A percentile compares a stretch with the other conserved stretches of the same genome.
Conservation (phyloP, 176 grass and related monocot genomes). For the Cocos nucifera region DNA sequence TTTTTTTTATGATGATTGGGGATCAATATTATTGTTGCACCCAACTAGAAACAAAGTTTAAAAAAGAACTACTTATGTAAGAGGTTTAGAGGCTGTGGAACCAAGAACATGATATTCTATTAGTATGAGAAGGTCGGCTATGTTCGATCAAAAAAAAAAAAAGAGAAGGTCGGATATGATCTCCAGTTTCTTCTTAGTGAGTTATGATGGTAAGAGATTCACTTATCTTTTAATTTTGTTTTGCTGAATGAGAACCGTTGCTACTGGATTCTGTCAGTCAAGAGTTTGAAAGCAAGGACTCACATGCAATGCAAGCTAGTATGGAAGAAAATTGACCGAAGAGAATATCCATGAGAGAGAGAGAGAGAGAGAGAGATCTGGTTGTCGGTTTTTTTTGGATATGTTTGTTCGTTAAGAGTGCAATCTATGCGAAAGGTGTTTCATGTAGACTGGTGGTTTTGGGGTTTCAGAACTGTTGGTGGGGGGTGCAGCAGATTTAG, state of each 20-base stretch:
- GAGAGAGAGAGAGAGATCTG: neutral
- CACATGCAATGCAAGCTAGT: neutral
- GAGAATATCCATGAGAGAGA: neutral
- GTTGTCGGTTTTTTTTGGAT: too few species aligned
- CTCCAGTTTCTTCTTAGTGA: too few species aligned
- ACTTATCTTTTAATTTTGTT: neutral
- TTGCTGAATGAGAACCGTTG: neutral
- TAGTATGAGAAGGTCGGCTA: too few species aligned
- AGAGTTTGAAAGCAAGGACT: slow-evolving; percentile 1
- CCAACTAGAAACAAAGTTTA: too few species aligned
- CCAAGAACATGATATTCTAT: too few species aligned
- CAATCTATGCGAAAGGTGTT: too few species aligned
- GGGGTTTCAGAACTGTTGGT: slow-evolving; percentile 20
- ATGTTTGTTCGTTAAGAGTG: too few species aligned
- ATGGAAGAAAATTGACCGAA: neutral
- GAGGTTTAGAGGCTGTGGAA: too few species aligned
- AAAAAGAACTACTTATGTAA: too few species aligned
- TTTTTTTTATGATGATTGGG: neutral
- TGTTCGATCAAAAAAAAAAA: too few species aligned
- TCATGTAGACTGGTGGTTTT: slow-evolving; percentile 9
- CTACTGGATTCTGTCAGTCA: slow-evolving; percentile 5
- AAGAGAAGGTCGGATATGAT: too few species aligned
- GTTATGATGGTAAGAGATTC: neutral
- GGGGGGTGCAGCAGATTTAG: neutral
- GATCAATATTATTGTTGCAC: too few species aligned